These are phyloP conservation scores for Aspergillus brunneoviolaceus DNA, from an alignment of 2,329 filamentous ascomycete species.

Conservation along the genomic window DNA sequence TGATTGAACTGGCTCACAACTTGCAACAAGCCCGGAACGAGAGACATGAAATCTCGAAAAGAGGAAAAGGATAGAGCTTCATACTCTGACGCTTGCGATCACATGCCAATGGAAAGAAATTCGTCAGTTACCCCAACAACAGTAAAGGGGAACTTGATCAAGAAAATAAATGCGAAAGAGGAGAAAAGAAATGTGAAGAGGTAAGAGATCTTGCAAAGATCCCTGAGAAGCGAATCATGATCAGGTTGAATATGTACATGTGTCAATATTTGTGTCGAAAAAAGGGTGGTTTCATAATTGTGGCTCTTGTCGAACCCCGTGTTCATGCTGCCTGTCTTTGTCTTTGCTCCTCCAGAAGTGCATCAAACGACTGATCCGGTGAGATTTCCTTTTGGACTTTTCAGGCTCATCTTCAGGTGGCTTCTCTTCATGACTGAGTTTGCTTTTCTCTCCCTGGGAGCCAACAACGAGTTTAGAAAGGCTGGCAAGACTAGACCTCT, in stretches of 20 bases:
- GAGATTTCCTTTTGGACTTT: constrained; percentile 44
- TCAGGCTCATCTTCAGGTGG: constrained; percentile 41
- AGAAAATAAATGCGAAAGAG: constrained; percentile 10
- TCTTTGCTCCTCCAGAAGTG: constrained; percentile 52
- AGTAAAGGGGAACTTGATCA: constrained; percentile 20
- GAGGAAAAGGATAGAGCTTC: constrained; percentile 31
- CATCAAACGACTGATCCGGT: constrained; percentile 49
- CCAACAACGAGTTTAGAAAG: constrained; percentile 49
- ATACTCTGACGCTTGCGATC: constrained; percentile 32
- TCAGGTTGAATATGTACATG: constrained; percentile 17
- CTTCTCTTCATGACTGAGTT: constrained; percentile 47
- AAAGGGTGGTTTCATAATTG: constrained; percentile 22
- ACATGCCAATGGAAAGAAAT: constrained; percentile 35
- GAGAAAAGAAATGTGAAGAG: constrained; percentile 6
- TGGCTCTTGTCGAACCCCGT: constrained; percentile 22
- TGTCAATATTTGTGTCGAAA: constrained; percentile 15
- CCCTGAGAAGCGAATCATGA: constrained; percentile 23
- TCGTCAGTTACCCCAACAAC: constrained; percentile 32
- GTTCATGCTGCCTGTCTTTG: constrained; percentile 35
- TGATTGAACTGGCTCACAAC: constrained; percentile 27
- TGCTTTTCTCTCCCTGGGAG: constrained; percentile 46
- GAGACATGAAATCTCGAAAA: constrained; percentile 20
- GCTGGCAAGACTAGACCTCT: constrained; percentile 51
- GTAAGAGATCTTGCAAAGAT: constrained; percentile 21
- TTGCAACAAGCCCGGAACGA: constrained; percentile 35